phyloP scores from a whole-genome alignment of 2,329 filamentous ascomycete species.

The Monosporascus sp. region DNA sequence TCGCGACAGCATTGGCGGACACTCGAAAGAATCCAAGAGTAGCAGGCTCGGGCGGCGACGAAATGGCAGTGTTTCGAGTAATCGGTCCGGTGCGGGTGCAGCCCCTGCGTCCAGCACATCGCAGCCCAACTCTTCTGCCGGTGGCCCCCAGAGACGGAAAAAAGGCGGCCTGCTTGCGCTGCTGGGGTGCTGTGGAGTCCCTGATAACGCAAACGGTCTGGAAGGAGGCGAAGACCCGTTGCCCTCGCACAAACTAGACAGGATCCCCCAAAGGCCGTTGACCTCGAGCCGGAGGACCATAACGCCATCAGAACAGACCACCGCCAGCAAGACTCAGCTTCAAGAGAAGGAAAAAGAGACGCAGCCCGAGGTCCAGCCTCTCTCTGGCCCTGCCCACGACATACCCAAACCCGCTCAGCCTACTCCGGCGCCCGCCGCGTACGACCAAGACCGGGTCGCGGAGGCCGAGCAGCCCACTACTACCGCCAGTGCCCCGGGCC shows the following conservation, averaged over 20 bases:
- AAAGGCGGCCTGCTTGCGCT: conserved; percentile 56
- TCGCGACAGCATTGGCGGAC: conserved; percentile 57
- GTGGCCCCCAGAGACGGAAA: conserved; percentile 42
- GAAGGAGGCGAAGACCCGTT: conserved; percentile 51
- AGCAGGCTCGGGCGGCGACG: conserved; percentile 59
- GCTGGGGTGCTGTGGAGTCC: conserved; percentile 62
- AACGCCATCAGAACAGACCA: conserved; percentile 47
- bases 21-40: conserved; percentile 60
- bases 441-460: conserved; percentile 35
- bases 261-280: conserved; percentile 48
- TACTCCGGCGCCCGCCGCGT: conserved; percentile 40
- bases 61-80: conserved; percentile 65
- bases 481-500: conserved; percentile 28
- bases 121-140: conserved; percentile 47
- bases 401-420: conserved; percentile 37
- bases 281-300: conserved; percentile 50
- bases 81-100: conserved; percentile 51
- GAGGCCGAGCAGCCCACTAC: conserved; percentile 44
- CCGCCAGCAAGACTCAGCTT: conserved; percentile 35
- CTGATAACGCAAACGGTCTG: conserved; percentile 52
- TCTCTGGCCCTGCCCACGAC: conserved; percentile 21
- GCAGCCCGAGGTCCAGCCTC: conserved; percentile 24
- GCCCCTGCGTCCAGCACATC: conserved; percentile 45
- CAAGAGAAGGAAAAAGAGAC: conserved; percentile 44
- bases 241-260: conserved; percentile 50